Evolutionary conservation across 768 basidiomycete genomes (phyloP).

Genomic region (Lentinula edodes): DNA sequence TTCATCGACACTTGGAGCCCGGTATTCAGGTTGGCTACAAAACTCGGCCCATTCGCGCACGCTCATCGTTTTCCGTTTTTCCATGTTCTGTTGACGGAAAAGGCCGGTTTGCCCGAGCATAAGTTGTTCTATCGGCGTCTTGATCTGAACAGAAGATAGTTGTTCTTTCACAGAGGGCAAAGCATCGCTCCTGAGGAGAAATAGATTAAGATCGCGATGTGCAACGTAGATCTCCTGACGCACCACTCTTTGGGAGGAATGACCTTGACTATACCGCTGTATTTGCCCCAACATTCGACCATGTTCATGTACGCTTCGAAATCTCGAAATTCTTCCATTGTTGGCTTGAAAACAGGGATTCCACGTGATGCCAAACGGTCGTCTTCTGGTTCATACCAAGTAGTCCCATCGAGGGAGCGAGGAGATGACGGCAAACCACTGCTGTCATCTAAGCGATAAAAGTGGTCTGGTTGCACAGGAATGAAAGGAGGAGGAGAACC

Average conservation of each 20-base stretch:
- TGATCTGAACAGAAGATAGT: slow-evolving; percentile 71
- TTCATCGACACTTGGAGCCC: slow-evolving; percentile 69
- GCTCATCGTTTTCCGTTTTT: slow-evolving; percentile 79
- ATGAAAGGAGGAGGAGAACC: slow-evolving; percentile 42
- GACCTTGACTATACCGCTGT: slow-evolving; percentile 92
- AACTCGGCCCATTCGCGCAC: slow-evolving; percentile 86
- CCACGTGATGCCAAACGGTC: slow-evolving; percentile 81
- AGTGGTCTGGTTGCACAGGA: slow-evolving; percentile 75
- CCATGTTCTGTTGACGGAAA: slow-evolving; percentile 87
- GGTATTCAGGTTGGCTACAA: slow-evolving; percentile 63
- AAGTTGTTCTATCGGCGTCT: slow-evolving; percentile 88
- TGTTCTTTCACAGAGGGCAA: slow-evolving; percentile 71
- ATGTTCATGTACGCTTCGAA: slow-evolving; percentile 88
- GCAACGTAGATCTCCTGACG: slow-evolving; percentile 22
- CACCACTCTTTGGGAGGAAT: slow-evolving; percentile 95
- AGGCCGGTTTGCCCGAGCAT: slow-evolving; percentile 84
- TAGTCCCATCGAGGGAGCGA: slow-evolving; percentile 46
- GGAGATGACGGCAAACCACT: slow-evolving; percentile 53
- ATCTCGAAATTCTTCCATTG: slow-evolving; percentile 85
- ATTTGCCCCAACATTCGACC: slow-evolving; percentile 86
- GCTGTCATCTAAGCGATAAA: slow-evolving; percentile 56
- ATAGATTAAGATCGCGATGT: slow-evolving; percentile 14
- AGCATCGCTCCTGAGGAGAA: slow-evolving; percentile 51
- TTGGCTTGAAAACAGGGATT: slow-evolving; percentile 94
- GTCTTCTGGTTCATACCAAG: slow-evolving; percentile 73